Base-by-base conservation (phyloP, 352 stramenopile genomes). In the Phytophthora pluvialis region DNA sequence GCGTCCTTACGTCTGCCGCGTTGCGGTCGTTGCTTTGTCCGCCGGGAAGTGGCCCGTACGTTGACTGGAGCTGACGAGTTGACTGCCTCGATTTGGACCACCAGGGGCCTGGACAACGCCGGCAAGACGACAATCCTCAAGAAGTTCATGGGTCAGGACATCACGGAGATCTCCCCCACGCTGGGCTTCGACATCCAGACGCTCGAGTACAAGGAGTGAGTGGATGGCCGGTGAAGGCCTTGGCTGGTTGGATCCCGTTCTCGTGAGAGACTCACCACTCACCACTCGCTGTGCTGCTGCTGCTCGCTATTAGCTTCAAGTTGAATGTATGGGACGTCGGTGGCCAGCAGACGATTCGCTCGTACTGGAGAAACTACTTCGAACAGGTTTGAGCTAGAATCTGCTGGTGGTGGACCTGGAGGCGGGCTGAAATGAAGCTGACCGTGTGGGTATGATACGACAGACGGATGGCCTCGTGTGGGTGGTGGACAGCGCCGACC, bases 361-460 rank as follows among this genome's bases (percentile, higher is more conserved):
- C 97, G 5, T 99, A 99, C 80, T 99, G 98, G 98, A 86, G 97
- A 39, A 99, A 99, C 83, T 99, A 99, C 82, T 99, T 99, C 77
- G 98, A 99, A 82, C 79, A 98, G 75, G 65, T 69, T 26, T 10
- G 60, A n/a, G 13, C 8, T 57, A 16, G 7, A 9, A 28, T 12
- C 1, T 47, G 31, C 36, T 43, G 15, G 7, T 43, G 12, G 28
- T 3, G 11, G n/a, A 4, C n/a, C 6, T 49, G n/a, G 31, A 36
- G 12, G 29, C 10, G 18, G 8, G n/a, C 3, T 29, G 5, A 4
- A 35, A 35, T 1, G 11, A 29, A 13, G 18, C 18, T 68, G 11
- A 57, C 25, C 4, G 12, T 52, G 8, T 45, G 26, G 13, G 13
- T 18, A 31, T 42, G 9, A 25, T 15, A n/a, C 15, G 25, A 4